A percentile compares a stretch with the other conserved stretches of the same genome.
phyloP scores from a whole-genome alignment of 2,329 filamentous ascomycete species.

The Fusarium napiforme region DNA sequence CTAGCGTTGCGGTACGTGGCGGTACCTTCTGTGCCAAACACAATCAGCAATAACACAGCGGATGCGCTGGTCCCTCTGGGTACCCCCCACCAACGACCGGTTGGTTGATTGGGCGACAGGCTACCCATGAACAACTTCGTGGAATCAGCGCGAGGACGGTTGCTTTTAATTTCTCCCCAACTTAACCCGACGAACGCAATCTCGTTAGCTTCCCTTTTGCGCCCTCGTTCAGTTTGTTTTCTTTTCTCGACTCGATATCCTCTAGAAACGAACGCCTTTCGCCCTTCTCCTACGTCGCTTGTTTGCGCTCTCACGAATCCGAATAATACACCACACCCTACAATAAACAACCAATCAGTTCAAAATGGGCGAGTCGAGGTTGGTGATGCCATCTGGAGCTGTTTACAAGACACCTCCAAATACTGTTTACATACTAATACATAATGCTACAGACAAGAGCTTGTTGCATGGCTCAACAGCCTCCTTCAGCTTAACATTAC shows the following conservation, averaged over 20 bases:
- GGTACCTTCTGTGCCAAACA: slow-evolving; percentile 18
- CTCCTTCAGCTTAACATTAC: slow-evolving; percentile 97
- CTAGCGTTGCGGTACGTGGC: slow-evolving; percentile 22
- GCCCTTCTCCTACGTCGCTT: not conserved
- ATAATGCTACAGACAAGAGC: slow-evolving; percentile 81
- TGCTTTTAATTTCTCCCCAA: slow-evolving; percentile 47
- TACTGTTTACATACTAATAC: slow-evolving; percentile 31
- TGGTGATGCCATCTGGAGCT: slow-evolving; percentile 33
- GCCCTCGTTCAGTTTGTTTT: slow-evolving; percentile 11
- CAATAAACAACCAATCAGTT: slow-evolving; percentile 35
- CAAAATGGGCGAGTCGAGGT: slow-evolving; percentile 63
- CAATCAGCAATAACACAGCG: slow-evolving; percentile 20
- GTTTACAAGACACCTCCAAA: not conserved
- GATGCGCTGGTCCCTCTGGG: slow-evolving; percentile 29
- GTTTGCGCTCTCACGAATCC: slow-evolving; percentile 4
- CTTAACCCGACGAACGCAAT: slow-evolving; percentile 40
- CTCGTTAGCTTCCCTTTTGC: slow-evolving; percentile 26
- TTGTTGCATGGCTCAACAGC: slow-evolving; percentile 96
- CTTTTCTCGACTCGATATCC: slow-evolving; percentile 12
- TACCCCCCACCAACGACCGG: slow-evolving; percentile 41
- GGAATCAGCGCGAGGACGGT: slow-evolving; percentile 42
- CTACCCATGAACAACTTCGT: slow-evolving; percentile 36
- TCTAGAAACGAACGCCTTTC: not conserved
- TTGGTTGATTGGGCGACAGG: slow-evolving; percentile 48
- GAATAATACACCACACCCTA: slow-evolving; percentile 26